phyloP scores from a whole-genome alignment of 169 alveolate species.

The Plasmodium cynomolgi region DNA sequence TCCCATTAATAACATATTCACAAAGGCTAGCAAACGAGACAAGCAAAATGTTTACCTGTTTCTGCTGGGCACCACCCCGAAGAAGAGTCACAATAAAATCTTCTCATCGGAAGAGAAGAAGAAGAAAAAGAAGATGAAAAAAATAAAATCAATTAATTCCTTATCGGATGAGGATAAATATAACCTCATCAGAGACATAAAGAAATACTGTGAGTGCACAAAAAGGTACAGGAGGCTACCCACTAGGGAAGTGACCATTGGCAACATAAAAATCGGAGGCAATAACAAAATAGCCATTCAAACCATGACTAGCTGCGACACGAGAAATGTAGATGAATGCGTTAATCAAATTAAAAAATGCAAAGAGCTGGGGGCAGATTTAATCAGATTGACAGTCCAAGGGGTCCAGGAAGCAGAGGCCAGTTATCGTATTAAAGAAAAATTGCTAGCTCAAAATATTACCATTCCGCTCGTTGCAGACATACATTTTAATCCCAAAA shows the following conservation, averaged over 20 bases:
- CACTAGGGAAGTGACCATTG: conserved; percentile 82
- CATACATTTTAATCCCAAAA: conserved; percentile 88
- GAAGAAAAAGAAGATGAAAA: neutral
- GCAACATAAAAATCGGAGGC: conserved; percentile 85
- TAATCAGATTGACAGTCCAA: conserved; percentile 87
- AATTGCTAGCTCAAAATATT: conserved; percentile 77
- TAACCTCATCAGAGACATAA: conserved; percentile 43
- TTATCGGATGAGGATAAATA: conserved; percentile 40
- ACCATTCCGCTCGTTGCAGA: conserved; percentile 88
- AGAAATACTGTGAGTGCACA: conserved; percentile 82
- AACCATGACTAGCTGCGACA: conserved; percentile 88
- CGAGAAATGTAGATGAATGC: conserved; percentile 84
- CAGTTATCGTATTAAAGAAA: conserved; percentile 78
- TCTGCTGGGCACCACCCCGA: neutral
- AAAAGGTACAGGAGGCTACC: conserved; percentile 79
- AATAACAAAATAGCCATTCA: conserved; percentile 85
- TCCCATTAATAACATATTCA: conserved; percentile 16
- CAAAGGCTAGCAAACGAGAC: neutral
- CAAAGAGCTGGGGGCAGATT: conserved; percentile 85
- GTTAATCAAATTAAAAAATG: conserved; percentile 85
- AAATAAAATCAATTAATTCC: conserved; percentile 1
- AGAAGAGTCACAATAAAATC: neutral
- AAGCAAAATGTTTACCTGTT: conserved; percentile 10
- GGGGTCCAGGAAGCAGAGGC: conserved; percentile 87
- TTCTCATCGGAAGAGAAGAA: neutral